A percentile compares a stretch with the other conserved stretches of the same genome.
Evolutionary conservation across 768 basidiomycete genomes (phyloP).

Genomic region (Suillus fuscotomentosus): DNA sequence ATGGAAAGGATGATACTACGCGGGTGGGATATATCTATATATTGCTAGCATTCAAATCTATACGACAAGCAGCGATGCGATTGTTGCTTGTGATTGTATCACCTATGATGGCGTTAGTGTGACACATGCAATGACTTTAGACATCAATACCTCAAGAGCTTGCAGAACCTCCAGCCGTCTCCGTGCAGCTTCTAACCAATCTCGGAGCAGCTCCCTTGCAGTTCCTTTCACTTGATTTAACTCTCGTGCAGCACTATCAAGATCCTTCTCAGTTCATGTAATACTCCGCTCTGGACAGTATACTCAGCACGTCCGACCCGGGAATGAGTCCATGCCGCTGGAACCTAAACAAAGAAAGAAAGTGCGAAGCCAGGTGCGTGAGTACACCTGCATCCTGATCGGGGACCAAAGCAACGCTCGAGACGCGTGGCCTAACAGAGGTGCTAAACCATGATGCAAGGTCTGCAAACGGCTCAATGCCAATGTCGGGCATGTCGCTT

Average conservation of each 20-base stretch:
- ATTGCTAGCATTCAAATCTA: constrained; percentile 34
- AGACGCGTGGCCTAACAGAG: constrained; percentile 79
- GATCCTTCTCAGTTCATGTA: constrained; percentile 89
- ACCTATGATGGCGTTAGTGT: constrained; percentile 46
- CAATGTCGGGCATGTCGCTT: constrained; percentile 74
- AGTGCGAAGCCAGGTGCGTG: constrained; percentile 80
- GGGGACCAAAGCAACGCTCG: constrained; percentile 90
- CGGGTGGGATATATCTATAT: constrained; percentile 21
- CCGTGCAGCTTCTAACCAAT: constrained; percentile 92
- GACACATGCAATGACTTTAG: not conserved
- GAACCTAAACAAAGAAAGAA: constrained; percentile 76
- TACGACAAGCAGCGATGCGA: constrained; percentile 75
- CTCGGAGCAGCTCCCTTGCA: constrained; percentile 67
- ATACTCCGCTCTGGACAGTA: constrained; percentile 85
- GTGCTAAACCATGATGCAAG: constrained; percentile 89
- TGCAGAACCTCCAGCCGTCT: constrained; percentile 88
- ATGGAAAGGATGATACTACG: constrained; percentile 10
- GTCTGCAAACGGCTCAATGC: constrained; percentile 86
- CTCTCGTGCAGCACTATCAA: constrained; percentile 81
- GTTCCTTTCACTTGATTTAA: constrained; percentile 87
- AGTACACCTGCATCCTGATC: constrained; percentile 87
- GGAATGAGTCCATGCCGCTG: constrained; percentile 65
- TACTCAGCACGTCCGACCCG: constrained; percentile 83
- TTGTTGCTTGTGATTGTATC: constrained; percentile 79
- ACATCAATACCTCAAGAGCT: constrained; percentile 68